phyloP scores from a whole-genome alignment of 1,284 basidiomycete genomes.

The Singerocomus inundabilis region DNA sequence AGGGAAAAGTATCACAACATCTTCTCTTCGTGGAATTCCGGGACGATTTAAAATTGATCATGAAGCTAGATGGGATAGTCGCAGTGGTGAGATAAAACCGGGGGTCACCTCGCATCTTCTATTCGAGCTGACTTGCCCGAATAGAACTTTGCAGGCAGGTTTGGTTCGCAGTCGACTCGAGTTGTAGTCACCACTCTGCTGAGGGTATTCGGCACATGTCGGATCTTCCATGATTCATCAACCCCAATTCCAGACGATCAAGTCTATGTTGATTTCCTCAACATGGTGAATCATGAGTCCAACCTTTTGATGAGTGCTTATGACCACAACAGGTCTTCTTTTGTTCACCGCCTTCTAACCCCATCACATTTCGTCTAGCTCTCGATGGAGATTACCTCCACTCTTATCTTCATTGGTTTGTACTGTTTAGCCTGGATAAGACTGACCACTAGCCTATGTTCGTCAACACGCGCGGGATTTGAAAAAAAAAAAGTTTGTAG shows the following conservation, averaged over 20 bases:
- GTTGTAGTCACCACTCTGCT: slow-evolving; percentile 70
- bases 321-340: slow-evolving; percentile 62
- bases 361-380: slow-evolving; percentile 65
- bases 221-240: slow-evolving; percentile 75
- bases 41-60: slow-evolving; percentile 59
- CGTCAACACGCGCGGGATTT: no score
- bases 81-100: slow-evolving; percentile 61
- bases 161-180: slow-evolving; percentile 60
- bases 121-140: slow-evolving; percentile 21
- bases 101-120: neutral
- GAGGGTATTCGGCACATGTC: slow-evolving; percentile 69
- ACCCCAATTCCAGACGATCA: slow-evolving; percentile 42
- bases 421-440: slow-evolving; percentile 43
- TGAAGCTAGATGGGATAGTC: slow-evolving; percentile 73
- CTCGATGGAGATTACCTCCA: slow-evolving; percentile 58
- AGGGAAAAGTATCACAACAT: slow-evolving; percentile 79
- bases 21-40: slow-evolving; percentile 85
- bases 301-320: slow-evolving; percentile 10
- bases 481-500: no score
- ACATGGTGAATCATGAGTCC: slow-evolving; percentile 57
- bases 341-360: slow-evolving; percentile 59
- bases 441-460: slow-evolving; percentile 15
- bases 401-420: slow-evolving; percentile 59
- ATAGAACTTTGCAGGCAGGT: slow-evolving; percentile 72
- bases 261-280: slow-evolving; percentile 59